Conservation (phyloP, 345 rosid genomes). For the Balakata baccata region DNA sequence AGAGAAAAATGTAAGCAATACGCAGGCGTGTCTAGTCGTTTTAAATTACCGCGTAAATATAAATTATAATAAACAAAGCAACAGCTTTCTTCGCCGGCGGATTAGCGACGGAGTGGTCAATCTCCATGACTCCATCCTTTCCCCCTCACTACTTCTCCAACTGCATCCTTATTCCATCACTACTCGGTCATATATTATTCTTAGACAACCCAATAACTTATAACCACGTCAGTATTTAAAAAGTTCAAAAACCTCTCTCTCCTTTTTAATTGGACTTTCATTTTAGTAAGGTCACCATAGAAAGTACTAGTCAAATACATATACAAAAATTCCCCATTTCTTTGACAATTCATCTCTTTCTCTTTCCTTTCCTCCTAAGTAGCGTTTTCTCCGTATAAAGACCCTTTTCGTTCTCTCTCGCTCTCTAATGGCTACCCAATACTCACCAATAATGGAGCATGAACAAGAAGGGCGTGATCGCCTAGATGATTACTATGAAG, state of each 20-base stretch:
- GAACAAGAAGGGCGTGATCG: conserved; percentile 16
- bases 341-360: conserved; percentile 3
- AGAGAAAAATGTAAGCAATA: too few species aligned
- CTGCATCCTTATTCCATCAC: neutral
- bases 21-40: neutral
- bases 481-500: conserved; percentile 13
- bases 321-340: neutral
- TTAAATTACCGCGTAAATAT: too few species aligned
- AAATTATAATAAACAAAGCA: too few species aligned
- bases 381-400: neutral
- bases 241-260: neutral
- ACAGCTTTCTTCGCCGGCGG: neutral
- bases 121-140: neutral
- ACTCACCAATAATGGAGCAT: conserved; percentile 31
- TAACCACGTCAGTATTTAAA: neutral
- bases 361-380: neutral
- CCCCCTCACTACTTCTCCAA: too few species aligned
- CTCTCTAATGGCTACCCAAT: neutral
- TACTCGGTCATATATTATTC: neutral
- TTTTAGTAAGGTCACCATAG: neutral
- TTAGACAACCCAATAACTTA: neutral
- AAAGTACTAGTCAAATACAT: neutral
- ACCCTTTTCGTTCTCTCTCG: neutral
- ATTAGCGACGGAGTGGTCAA: neutral
- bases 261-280: neutral